phyloP scores from a whole-genome alignment of 1,284 basidiomycete species.

The Pisolithus thermaeus region DNA sequence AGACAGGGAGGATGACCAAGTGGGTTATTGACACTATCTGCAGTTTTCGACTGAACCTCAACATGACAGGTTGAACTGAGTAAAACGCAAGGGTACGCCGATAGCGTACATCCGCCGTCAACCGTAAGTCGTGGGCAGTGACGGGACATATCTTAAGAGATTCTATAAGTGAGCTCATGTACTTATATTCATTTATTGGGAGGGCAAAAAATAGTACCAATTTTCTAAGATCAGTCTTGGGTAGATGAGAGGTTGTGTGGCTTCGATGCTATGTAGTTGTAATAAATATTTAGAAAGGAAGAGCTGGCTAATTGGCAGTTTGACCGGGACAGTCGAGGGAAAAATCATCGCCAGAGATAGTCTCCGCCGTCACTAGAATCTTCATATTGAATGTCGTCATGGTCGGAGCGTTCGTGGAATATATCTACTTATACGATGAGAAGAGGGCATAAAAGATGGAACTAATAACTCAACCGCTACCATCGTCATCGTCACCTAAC shows the following conservation, averaged over 20 bases:
- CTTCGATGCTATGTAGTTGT: not conserved
- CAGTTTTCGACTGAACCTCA: conserved; percentile 5
- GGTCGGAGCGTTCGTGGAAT: conserved; percentile 16
- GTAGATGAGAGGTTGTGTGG: not conserved
- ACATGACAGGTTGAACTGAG: conserved; percentile 19
- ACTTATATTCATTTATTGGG: too few relatives aligned
- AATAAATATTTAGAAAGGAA: too few relatives aligned
- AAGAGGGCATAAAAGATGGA: conserved; percentile 4
- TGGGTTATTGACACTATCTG: conserved; percentile 11
- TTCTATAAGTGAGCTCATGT: too few relatives aligned
- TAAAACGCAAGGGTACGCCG: conserved; percentile 6
- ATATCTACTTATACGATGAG: conserved; percentile 13
- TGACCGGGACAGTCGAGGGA: too few relatives aligned
- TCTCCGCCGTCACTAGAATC: conserved; percentile 16
- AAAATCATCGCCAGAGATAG: conserved; percentile 2
- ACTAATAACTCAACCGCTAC: conserved; percentile 31
- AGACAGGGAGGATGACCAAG: conserved; percentile 11
- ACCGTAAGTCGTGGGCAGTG: not conserved
- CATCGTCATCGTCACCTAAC: not conserved
- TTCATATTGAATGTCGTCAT: conserved; percentile 15
- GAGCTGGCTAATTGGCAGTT: too few relatives aligned
- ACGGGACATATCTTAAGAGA: not conserved
- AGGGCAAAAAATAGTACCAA: too few relatives aligned
- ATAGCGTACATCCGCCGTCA: not conserved
- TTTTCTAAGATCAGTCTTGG: not conserved